Evolutionary conservation across 257 asterid genomes (phyloP), one percentile per base, ranked within the genome.

Genomic region (Nicotiana obtusifolia): DNA sequence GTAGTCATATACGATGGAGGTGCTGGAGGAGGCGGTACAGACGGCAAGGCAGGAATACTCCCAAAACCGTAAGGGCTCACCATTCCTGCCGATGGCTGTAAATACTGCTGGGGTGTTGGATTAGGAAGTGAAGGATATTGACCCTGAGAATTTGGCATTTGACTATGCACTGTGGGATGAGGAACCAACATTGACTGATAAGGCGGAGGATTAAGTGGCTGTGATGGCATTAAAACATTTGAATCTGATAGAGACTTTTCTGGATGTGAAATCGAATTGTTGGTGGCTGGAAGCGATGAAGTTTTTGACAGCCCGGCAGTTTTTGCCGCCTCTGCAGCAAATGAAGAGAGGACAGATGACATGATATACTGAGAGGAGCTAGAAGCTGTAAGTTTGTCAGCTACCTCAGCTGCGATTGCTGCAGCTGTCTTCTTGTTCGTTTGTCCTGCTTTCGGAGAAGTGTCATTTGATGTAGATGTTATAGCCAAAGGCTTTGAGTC

Each of bases 311-410:
- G 88, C 59, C 94, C 92, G 5, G 93, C 93, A n/a, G 82, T 87
- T 86, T 93, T 90, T 44, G 97, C 95, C 82, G 88, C 97, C 90
- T 95, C 93, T 13, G 99, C 99, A 52, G 97, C 99, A 86, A 92
- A 95, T 31, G 95, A 81, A 4, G 99, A 95, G 80, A 95, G 98
- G 81, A 92, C 97, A 1, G 98, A 91, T 6, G 92, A 76, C 97
- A 95, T 93, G 82, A 95, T 95, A 76, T 91, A 92, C 76, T 92
- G 97, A 49, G 99, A 95, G 7, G 98, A 95, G 69, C 89, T 95
- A 6, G 99, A 95, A 76, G 99, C 97, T 28, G 95, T 86, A 30
- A 95, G 97, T 89, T 81, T 89, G 85, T 93, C 98, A 0, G 97
- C 99, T 75, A 95, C 95, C 88, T 90, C 95, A 11, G 99, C 99